Base-by-base conservation (phyloP, 257 asterid genomes). In the Gentiana straminea region DNA sequence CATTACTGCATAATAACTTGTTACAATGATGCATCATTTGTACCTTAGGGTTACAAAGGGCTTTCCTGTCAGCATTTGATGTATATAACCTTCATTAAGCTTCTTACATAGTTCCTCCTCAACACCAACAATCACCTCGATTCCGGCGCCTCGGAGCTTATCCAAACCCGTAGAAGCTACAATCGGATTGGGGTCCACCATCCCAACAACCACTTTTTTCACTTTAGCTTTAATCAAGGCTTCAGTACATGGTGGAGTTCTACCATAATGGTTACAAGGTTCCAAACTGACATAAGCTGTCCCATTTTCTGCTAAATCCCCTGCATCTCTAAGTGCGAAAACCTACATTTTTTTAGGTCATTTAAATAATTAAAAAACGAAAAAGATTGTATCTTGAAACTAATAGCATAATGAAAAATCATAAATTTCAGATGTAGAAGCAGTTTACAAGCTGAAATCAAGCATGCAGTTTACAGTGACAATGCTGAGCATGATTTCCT, bases 171-270 rank as follows among this genome's bases (percentile, higher is more conserved):
- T 80, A 50, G 95, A 83, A 57, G 89, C 95, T 61, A 92, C 95
- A 37, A 88, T 70, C 35, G 97, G 93, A 65, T 87, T 91, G 45
- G 95, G 96, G 68, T 91, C 98, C 53, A 85, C 97, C 94, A 87
- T 91, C 50, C 98, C 98, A 8, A 91, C 75, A 64, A 87, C 97
- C 51, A 91, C 95, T 7, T 65, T 79, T 72, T 59, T 80, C 68
- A 91, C 93, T 66, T 71, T 80, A 63, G 97, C 94, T 58, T 81
- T 81, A 71, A 91, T 91, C 43, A 91, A 73, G 67, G 98, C 97
- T 73, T 91, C 94, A 0, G 86, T 68, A 77, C 98, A 91, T 32
- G 98, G 94, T 32, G 98, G 97, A 66, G 98, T 91, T 76, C 97
- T 81, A 70, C 98, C 98, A 49, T 75, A 80, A 67, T 87, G 98